phyloP scores from a whole-genome alignment of 2,329 filamentous ascomycete species.

The Colletotrichum navitas region DNA sequence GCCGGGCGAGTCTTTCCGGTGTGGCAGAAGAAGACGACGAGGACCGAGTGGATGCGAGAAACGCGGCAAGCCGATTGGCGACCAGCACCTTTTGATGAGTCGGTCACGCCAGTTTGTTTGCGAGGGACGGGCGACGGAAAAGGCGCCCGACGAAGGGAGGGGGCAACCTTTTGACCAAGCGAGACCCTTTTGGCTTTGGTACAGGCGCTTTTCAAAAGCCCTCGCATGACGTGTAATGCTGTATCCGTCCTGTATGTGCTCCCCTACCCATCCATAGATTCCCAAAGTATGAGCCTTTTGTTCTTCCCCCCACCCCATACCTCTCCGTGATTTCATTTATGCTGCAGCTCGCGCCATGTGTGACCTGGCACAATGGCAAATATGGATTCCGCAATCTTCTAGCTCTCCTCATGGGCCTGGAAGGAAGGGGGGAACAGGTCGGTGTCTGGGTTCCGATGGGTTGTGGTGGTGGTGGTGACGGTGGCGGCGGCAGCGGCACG shows the following conservation, averaged over 20 bases:
- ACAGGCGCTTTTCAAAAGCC: conserved; percentile 18
- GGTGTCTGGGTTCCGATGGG: conserved; percentile 1
- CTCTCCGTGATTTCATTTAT: neutral
- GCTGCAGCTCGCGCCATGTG: neutral
- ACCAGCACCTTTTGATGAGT: conserved; percentile 85
- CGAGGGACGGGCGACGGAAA: conserved; percentile 27
- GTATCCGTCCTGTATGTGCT: conserved; percentile 39
- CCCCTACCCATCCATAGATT: conserved; percentile 41
- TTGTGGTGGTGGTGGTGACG: neutral
- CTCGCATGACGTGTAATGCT: conserved; percentile 42
- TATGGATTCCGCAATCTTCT: neutral
- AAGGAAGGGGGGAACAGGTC: neutral
- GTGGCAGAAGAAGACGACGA: conserved; percentile 87
- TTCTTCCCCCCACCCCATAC: neutral
- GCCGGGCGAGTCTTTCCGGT: conserved; percentile 66
- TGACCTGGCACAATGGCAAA: conserved; percentile 4
- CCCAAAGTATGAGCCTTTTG: conserved; percentile 41
- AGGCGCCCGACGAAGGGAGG: conserved; percentile 8
- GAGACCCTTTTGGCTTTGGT: conserved; percentile 22
- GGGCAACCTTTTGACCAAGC: conserved; percentile 21
- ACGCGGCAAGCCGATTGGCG: conserved; percentile 92
- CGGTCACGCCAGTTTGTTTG: conserved; percentile 3
- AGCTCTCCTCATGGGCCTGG: neutral
- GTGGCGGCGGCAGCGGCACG: conserved; percentile 21
- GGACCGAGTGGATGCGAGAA: conserved; percentile 93